Conservation (phyloP, 257 asterid species). For the Solanum appendiculatum region DNA sequence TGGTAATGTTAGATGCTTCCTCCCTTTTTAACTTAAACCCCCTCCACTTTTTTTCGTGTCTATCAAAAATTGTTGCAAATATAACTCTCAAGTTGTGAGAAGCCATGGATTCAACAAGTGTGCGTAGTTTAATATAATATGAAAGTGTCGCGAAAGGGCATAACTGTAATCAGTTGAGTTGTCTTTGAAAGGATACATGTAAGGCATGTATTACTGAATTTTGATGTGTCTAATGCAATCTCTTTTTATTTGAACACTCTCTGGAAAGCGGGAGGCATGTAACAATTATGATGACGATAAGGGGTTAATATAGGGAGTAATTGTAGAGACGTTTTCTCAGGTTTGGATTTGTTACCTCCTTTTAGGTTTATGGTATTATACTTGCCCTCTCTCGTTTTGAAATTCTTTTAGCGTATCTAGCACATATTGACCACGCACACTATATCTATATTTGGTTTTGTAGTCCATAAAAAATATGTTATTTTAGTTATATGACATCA, state of each 20-base stretch:
- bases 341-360: too few relatives aligned
- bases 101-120: conserved; percentile 10
- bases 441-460: not conserved
- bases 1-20: not conserved
- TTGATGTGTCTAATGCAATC: not conserved
- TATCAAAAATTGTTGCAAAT: not conserved
- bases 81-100: not conserved
- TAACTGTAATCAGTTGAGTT: conserved; percentile 18
- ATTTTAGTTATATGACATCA: too few relatives aligned
- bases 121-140: not conserved
- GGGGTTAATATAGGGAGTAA: too few relatives aligned
- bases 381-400: too few relatives aligned
- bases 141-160: conserved; percentile 6
- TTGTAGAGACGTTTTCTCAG: too few relatives aligned
- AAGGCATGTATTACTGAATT: not conserved
- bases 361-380: too few relatives aligned
- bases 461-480: not conserved
- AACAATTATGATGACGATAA: too few relatives aligned
- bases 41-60: not conserved
- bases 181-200: not conserved
- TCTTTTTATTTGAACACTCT: not conserved
- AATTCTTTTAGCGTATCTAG: too few relatives aligned
- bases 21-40: not conserved
- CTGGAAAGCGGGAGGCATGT: too few relatives aligned
- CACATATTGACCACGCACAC: not conserved